Evolutionary conservation across 768 basidiomycete genomes (phyloP).

Genomic region (Chiua virens): DNA sequence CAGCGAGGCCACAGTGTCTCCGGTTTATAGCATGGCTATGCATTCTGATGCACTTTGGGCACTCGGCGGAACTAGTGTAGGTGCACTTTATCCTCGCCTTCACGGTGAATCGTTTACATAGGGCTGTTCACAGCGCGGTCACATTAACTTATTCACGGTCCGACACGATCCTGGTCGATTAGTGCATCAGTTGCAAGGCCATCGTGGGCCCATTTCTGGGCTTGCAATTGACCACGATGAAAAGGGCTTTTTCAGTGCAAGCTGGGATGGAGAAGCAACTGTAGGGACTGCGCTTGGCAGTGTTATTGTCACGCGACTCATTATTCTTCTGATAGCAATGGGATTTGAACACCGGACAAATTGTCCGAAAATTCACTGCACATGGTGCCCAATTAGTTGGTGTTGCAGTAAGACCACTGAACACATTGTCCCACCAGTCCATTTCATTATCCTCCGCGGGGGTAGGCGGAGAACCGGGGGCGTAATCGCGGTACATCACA

Average conservation of each 20-base stretch:
- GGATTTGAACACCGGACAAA: conserved; percentile 92
- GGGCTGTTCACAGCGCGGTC: conserved; percentile 61
- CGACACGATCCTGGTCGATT: conserved; percentile 88
- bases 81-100: conserved; percentile 28
- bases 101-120: conserved; percentile 17
- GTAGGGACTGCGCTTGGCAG: conserved; percentile 46
- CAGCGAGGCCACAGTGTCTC: conserved; percentile 55
- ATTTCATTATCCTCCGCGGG: conserved; percentile 28
- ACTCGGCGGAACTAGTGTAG: conserved; percentile 82
- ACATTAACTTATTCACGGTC: conserved; percentile 89
- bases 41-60: conserved; percentile 95
- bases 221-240: conserved; percentile 80
- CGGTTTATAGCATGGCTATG: conserved; percentile 89
- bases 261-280: conserved; percentile 90
- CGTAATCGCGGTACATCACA: conserved; percentile 14
- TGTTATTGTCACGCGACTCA: conserved; percentile 1
- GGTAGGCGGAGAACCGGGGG: conserved; percentile 20
- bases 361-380: conserved; percentile 70
- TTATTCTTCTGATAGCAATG: conserved; percentile 67
- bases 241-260: conserved; percentile 83
- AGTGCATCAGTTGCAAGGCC: conserved; percentile 62
- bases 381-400: conserved; percentile 86
- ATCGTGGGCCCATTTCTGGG: conserved; percentile 83
- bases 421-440: conserved; percentile 35
- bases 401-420: conserved; percentile 71